A percentile compares a stretch with the other conserved stretches of the same genome.
Evolutionary conservation across 192 early-diverging fungal genomes (phyloP).

Genomic region (Backusella mclennaniae): DNA sequence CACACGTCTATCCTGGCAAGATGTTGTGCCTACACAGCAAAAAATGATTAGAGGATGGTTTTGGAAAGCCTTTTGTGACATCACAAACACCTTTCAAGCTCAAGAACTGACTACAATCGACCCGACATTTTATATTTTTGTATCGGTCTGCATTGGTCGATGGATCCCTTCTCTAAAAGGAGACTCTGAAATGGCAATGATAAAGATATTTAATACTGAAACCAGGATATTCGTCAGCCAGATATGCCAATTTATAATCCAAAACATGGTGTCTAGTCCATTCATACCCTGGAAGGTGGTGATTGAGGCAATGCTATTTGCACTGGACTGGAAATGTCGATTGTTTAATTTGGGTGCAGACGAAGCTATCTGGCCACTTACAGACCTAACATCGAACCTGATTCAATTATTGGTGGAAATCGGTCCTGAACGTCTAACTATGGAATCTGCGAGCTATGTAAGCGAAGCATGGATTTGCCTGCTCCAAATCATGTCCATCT

Average conservation of each 20-base stretch:
- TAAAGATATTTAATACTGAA: not conserved
- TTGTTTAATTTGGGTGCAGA: not conserved
- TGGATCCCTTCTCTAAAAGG: not conserved
- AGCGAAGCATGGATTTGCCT: not conserved
- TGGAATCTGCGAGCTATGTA: not conserved
- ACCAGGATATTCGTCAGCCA: not conserved
- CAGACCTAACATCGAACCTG: not conserved
- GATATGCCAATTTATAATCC: not conserved
- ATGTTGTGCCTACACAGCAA: not conserved
- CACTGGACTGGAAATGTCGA: constrained; percentile 2
- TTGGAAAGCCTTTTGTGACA: not conserved
- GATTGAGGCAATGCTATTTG: not conserved
- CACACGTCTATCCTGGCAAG: not conserved
- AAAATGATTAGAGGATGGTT: not conserved
- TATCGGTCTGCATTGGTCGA: not conserved
- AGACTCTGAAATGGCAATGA: not conserved
- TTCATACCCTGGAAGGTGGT: not conserved
- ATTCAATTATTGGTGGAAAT: not conserved
- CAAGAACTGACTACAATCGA: not conserved
- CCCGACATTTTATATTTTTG: not conserved
- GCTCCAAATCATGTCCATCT: not conserved
- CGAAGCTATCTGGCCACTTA: not conserved
- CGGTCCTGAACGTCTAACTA: not conserved
- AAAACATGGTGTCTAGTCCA: not conserved
- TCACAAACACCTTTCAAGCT: not conserved